Evolutionary conservation across 345 rosid species (phyloP), one percentile per base, ranked within the genome.

Genomic region (Eucalyptus albens): DNA sequence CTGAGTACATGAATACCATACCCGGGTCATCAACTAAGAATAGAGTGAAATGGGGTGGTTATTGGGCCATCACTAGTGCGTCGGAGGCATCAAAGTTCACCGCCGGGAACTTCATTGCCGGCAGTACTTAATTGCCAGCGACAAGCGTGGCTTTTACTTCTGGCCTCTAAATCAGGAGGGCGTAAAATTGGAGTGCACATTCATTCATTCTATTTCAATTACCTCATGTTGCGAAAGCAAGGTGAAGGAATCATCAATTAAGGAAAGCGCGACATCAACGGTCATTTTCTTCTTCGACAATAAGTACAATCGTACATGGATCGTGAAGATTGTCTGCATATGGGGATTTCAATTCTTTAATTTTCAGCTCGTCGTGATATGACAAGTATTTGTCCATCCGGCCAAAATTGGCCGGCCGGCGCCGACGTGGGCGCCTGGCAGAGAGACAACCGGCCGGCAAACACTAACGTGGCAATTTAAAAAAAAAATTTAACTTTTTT

Each of bases 31-130:
- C 94, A 5, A 94, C 95, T 0, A 55, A 91, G 4, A 86, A 60
- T 13, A 91, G 96, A 86, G 96, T 94, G 85, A 92, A 72, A 8
- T 94, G 97, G 96, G 17, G 51, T 3, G 96, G 95, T 15, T 92
- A 91, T 83, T 89, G 37, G 33, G 94, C 91, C 9, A 92, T 94
- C 24, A 93, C 81, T 5, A 92, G 93, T 11, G 89, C 95, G 1
- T 45, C 92, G 9, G 92, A 94, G 55, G 95, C 94, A 6, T 92
- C 91, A 11, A 86, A 56, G 89, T 95, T 95, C 90, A 93, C 93
- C 1, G 94, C 89, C 11, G 90, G 92, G 10, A 91, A 89, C 31
- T 94, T 95, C 87, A 87, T 95, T 2, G 94, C 90, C n/a, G 94
- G 97, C 6, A 44, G 50, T 14, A 89, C 94, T 11, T 94, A 93